Evolutionary conservation across 2,329 filamentous ascomycete genomes (phyloP), one percentile per base, ranked within the genome.

Genomic region (Neocatenulostroma microsporum): DNA sequence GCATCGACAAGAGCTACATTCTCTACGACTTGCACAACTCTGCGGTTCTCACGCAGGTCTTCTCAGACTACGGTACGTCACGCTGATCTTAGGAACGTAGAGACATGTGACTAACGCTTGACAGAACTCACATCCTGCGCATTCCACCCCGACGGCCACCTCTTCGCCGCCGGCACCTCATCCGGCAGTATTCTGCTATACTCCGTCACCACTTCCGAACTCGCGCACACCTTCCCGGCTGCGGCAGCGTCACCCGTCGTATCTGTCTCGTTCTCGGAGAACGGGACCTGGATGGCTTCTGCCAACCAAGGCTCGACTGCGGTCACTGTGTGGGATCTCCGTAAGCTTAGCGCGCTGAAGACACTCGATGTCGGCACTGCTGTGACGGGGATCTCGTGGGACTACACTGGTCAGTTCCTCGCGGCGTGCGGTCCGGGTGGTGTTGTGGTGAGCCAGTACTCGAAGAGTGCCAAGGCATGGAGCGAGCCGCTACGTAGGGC

Each of bases 101-200:
- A 12, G 8, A 27, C 18, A 23, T 40, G 34, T n/a, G n/a, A n/a
- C 58, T 66, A 53, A 63, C 53, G 36, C 9, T 36, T 19, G 17
- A 25, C 56, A 83, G 84, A 80, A 42, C 68, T 94, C 30, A 84
- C 82, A 1, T 76, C 80, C 34, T 83, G 80, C 46, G 76, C 82
- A 21, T 96, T 98, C 72, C 91, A 98, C 59, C 91, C 93, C 5
- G 91, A 98, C 56, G 91, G 91, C n/a, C 85, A 95, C 57, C 73
- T 98, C 5, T 78, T 96, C 51, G 89, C 86, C 25, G 83, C 82
- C 3, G 91, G 89, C 45, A 84, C 82, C n/a, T 67, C 68, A 8
- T 73, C 82, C 32, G 86, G 86, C 29, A 78, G 86, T 40, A 82
- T 98, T 59, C 85, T 88, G 60, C 75, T 98, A 36, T 96, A 84